Percentiles rank a stretch among this genome's conserved stretches.
Evolutionary conservation across 2,329 filamentous ascomycete genomes (phyloP).

Genomic region (Botrytis galanthina): DNA sequence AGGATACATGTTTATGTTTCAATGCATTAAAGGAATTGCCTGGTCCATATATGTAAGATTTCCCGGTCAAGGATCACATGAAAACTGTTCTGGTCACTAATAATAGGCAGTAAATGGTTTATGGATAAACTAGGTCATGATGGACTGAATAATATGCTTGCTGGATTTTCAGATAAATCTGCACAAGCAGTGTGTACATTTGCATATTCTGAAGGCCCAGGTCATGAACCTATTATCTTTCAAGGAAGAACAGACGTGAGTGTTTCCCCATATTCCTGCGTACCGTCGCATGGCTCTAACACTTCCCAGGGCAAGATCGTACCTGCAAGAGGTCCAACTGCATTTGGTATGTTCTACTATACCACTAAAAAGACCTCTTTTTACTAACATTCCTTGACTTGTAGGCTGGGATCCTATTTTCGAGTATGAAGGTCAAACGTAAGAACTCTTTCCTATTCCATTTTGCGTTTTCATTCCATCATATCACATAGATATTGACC

Average conservation of each 20-base stretch:
- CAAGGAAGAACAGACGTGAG: constrained; percentile 81
- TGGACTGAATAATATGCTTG: constrained; percentile 86
- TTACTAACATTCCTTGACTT: constrained; percentile 23
- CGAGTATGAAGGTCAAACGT: constrained; percentile 85
- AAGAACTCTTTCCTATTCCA: constrained; percentile 23
- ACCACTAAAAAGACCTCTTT: neutral
- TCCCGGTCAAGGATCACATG: neutral
- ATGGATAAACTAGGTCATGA: constrained; percentile 76
- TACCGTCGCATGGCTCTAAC: constrained; percentile 20
- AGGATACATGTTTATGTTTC: constrained; percentile 95
- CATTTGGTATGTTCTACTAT: constrained; percentile 66
- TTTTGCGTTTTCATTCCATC: neutral
- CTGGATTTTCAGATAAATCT: constrained; percentile 84
- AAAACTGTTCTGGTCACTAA: neutral
- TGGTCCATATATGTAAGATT: constrained; percentile 83
- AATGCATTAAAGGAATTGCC: constrained; percentile 86
- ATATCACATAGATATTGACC: neutral
- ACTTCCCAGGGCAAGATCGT: constrained; percentile 71
- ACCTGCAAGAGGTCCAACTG: constrained; percentile 70
- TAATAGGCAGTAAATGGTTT: constrained; percentile 79
- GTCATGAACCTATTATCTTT: constrained; percentile 80
- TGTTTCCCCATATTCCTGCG: constrained; percentile 22
- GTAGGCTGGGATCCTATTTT: constrained; percentile 97
- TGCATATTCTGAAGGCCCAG: constrained; percentile 83
- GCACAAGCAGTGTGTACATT: constrained; percentile 96